These are phyloP conservation scores for Pecoramyces ruminantium DNA, from an alignment of 192 early-diverging fungal genomes.

Conservation along the genomic window DNA sequence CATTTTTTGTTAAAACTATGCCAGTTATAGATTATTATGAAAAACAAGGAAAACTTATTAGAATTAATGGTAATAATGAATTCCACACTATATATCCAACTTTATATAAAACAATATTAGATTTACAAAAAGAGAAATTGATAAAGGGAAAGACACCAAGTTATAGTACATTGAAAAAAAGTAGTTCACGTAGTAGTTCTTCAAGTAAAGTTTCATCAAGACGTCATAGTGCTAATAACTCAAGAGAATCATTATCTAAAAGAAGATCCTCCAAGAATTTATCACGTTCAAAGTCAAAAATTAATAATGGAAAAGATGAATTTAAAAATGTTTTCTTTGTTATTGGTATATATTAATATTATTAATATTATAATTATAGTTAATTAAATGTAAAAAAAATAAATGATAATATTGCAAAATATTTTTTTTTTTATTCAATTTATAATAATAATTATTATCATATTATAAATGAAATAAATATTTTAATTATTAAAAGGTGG, in stretches of 20 bases:
- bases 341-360: background rate
- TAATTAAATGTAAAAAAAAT: no score
- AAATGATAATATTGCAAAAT: no score
- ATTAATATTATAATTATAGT: no score
- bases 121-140: background rate
- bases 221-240: background rate
- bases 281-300: background rate
- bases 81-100: background rate
- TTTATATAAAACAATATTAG: background rate
- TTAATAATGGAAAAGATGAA: background rate
- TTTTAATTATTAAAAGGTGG: constrained; percentile 19
- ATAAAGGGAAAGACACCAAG: background rate
- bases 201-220: background rate
- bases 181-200: background rate
- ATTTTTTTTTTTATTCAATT: no score
- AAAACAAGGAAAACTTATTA: background rate
- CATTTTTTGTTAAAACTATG: background rate
- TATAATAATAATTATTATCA: no score
- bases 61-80: background rate
- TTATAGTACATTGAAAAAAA: background rate
- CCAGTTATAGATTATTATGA: background rate
- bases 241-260: background rate
- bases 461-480: no score
- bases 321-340: background rate
- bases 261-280: background rate